A percentile compares a stretch with the other conserved stretches of the same genome.
Evolutionary conservation across 2,329 filamentous ascomycete species (phyloP).

Genomic region (Cytospora leucostoma): DNA sequence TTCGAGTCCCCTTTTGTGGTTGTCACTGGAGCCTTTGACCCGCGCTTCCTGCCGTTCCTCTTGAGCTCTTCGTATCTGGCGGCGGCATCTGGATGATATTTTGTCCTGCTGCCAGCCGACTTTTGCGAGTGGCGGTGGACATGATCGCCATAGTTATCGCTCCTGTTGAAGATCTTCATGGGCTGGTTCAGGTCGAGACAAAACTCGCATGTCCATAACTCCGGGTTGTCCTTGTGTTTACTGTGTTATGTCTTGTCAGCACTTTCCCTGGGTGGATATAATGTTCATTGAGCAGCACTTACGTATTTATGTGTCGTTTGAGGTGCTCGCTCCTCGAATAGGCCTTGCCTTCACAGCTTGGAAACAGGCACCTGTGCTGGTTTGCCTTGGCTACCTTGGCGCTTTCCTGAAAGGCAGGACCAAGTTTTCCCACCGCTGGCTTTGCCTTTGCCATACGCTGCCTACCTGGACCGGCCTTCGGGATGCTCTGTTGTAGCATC

Average conservation of each 20-base stretch:
- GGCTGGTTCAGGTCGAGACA: constrained; percentile 14
- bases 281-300: neutral
- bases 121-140: constrained; percentile 25
- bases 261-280: neutral
- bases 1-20: neutral
- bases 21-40: neutral
- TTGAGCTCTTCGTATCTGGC: constrained; percentile 23
- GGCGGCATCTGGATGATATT: constrained; percentile 17
- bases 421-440: constrained; percentile 9
- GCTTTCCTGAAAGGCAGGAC: constrained; percentile 11
- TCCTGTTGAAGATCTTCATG: constrained; percentile 21
- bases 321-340: constrained; percentile 25
- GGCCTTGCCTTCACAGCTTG: constrained; percentile 22
- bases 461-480: constrained; percentile 19
- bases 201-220: constrained; percentile 24
- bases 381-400: constrained; percentile 23
- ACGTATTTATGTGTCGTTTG: constrained; percentile 26
- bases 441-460: constrained; percentile 19
- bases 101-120: constrained; percentile 23
- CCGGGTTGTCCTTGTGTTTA: constrained; percentile 20
- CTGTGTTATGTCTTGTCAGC: constrained; percentile 7
- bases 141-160: constrained; percentile 25
- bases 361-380: constrained; percentile 21
- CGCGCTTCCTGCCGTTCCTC: constrained; percentile 25
- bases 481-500: constrained; percentile 24